Conservation (phyloP, 2,329 filamentous ascomycete genomes). For the Monilinia laxa region DNA sequence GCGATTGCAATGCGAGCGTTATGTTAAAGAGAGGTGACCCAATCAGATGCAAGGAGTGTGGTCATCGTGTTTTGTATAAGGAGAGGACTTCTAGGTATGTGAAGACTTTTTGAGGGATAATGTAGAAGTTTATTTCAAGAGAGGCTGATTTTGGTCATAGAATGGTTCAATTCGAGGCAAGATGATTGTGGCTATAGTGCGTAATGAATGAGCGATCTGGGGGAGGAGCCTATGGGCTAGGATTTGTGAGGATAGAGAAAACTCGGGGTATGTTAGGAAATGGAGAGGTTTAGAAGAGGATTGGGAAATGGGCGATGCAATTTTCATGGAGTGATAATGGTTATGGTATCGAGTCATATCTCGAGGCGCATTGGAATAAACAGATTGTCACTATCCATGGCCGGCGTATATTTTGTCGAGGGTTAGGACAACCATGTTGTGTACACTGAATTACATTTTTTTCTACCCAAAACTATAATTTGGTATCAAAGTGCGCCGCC, state of each 20-base stretch:
- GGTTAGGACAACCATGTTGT: slow-evolving; percentile 5
- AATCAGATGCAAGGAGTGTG: slow-evolving; percentile 88
- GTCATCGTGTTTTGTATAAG: slow-evolving; percentile 95
- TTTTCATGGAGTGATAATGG: slow-evolving; percentile 17
- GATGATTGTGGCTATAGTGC: slow-evolving; percentile 50
- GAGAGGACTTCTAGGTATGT: slow-evolving; percentile 89
- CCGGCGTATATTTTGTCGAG: slow-evolving; percentile 12
- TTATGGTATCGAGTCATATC: slow-evolving; percentile 17
- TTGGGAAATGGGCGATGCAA: slow-evolving; percentile 3
- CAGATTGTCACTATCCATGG: slow-evolving; percentile 18
- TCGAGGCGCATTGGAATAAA: slow-evolving; percentile 24
- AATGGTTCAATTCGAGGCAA: slow-evolving; percentile 98
- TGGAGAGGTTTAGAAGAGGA: slow-evolving; percentile 1
- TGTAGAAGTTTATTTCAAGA: background rate
- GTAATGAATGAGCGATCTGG: background rate
- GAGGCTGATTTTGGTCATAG: slow-evolving; percentile 48
- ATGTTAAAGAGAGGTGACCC: slow-evolving; percentile 73
- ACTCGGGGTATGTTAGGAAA: slow-evolving; percentile 14
- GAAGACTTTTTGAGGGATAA: slow-evolving; percentile 36
- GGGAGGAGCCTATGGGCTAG: background rate
- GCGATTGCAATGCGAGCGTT: slow-evolving; percentile 80
- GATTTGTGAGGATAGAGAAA: slow-evolving; percentile 3
- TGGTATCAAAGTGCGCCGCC: slow-evolving; percentile 20
- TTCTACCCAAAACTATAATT: slow-evolving; percentile 10
- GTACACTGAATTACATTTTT: slow-evolving; percentile 13